Base-by-base conservation (phyloP, 768 basidiomycete genomes). In the Tylopilus subfusipes region DNA sequence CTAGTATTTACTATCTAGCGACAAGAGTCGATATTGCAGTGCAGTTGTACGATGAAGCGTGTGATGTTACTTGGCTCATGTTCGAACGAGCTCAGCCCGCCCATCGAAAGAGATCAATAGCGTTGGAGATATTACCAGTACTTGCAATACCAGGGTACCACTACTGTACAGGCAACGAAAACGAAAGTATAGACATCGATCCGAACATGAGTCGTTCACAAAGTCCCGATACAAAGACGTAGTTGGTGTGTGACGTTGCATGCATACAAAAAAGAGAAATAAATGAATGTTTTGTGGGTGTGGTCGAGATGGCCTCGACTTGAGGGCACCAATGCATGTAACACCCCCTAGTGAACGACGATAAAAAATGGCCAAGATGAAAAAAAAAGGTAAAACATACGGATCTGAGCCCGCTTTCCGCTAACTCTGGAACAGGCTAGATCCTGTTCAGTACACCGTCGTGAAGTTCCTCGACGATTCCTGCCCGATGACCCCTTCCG, bases 401-500 rank as follows among this genome's bases (percentile, higher is more conserved):
- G 27, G 43, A 38, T 42, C 6, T 12, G 39, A 36, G 14, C 31
- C 36, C 56, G 16, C 50, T 55, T 56, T 52, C 59, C 39, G 33
- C 50, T 42, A 40, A 48, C 33, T 29, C 13, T 6, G 11, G 18
- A 16, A 33, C n/a, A 14, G 33, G 9, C 31, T 27, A 43, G n/a
- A 42, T 39, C 45, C 14, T 24, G 48, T 22, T 69, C 56, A 82
- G 58, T 79, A 83, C 43, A 64, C 73, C 48, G 74, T 76, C 44
- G 83, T 84, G 67, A 85, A 85, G 68, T 85, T 83, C 63, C 82
- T 74, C 54, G 74, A 77, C 8, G 67, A 62, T 58, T 84, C 80
- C 61, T 82, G 78, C 27, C 69, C 73, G 67, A 82, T 78, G n/a
- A 82, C 69, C 10, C 75, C 80, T 27, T 77, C 76, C 56, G 66